Conservation (phyloP, 768 basidiomycete genomes). For the Amanita subjunquillea region DNA sequence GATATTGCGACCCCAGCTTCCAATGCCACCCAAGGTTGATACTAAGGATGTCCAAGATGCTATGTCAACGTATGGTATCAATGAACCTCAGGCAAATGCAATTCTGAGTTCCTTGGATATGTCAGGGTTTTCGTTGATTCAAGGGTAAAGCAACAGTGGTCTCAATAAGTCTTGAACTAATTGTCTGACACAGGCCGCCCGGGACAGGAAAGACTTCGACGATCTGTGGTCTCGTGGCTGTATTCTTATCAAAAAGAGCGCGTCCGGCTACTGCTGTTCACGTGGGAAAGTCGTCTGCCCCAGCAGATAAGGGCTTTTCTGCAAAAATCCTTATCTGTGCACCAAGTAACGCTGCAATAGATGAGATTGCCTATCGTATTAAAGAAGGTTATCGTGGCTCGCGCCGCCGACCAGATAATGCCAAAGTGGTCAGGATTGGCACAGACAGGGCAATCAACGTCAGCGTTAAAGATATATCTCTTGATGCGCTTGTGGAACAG, state of each 20-base stretch:
- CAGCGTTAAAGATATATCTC: slow-evolving; percentile 74
- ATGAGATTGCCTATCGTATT: slow-evolving; percentile 86
- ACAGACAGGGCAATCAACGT: slow-evolving; percentile 63
- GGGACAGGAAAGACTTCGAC: slow-evolving; percentile 99
- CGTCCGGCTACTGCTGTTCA: slow-evolving; percentile 39
- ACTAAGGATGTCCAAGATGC: slow-evolving; percentile 44
- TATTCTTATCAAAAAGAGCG: slow-evolving; percentile 55
- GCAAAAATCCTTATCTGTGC: slow-evolving; percentile 84
- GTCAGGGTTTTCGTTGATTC: slow-evolving; percentile 82
- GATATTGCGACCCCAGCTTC: slow-evolving; percentile 61
- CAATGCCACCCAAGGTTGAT: slow-evolving; percentile 33
- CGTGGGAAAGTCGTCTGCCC: slow-evolving; percentile 26
- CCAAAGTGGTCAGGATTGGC: slow-evolving; percentile 89
- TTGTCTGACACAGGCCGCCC: slow-evolving; percentile 58
- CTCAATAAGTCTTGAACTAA: background rate
- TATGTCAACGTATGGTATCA: slow-evolving; percentile 66
- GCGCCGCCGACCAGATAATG: slow-evolving; percentile 38
- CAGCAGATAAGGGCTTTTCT: slow-evolving; percentile 30
- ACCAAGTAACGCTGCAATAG: slow-evolving; percentile 96
- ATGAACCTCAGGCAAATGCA: slow-evolving; percentile 90
- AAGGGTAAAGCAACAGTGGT: slow-evolving; percentile 54
- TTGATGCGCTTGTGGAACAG: slow-evolving; percentile 80
- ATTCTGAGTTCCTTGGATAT: slow-evolving; percentile 65
- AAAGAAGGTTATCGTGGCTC: slow-evolving; percentile 65
- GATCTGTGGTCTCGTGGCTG: slow-evolving; percentile 87